Evolutionary conservation across 2,329 filamentous ascomycete species (phyloP).

Genomic region (Colletotrichum eremochloae): DNA sequence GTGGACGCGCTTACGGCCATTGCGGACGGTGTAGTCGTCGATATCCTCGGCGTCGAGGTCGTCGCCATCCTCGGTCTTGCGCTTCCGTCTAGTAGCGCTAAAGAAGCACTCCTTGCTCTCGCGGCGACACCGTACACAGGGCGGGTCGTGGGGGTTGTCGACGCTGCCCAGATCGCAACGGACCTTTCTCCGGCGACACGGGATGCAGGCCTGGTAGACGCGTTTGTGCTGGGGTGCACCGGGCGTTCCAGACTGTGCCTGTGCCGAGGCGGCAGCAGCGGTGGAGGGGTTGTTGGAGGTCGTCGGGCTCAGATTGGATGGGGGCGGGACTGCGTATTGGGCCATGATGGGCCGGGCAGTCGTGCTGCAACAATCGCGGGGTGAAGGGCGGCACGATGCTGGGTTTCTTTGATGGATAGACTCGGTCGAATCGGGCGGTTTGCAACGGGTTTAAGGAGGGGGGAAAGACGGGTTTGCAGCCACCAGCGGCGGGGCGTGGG

Average conservation of each 20-base stretch:
- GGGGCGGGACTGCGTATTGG: conserved; percentile 44
- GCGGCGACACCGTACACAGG: conserved; percentile 91
- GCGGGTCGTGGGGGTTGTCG: conserved; percentile 93
- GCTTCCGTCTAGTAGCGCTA: conserved; percentile 92
- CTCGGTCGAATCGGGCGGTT: conserved; percentile 47
- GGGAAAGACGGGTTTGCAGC: conserved; percentile 40
- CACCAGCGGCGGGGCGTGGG: conserved; percentile 39
- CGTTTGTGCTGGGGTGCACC: conserved; percentile 65
- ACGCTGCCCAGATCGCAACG: conserved; percentile 78
- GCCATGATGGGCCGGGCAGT: conserved; percentile 46
- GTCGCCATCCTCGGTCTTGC: conserved; percentile 76
- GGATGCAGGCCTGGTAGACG: conserved; percentile 74
- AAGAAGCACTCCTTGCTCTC: conserved; percentile 99
- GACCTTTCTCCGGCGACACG: conserved; percentile 72
- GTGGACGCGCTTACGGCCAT: conserved; percentile 77
- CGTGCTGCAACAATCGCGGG: conserved; percentile 37
- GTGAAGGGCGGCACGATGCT: conserved; percentile 36
- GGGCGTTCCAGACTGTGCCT: conserved; percentile 19
- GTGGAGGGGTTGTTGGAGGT: conserved; percentile 42
- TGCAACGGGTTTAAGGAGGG: conserved; percentile 49
- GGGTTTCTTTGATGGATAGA: conserved; percentile 41
- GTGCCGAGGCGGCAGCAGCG: conserved; percentile 35
- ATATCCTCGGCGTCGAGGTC: conserved; percentile 59
- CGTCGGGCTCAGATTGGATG: conserved; percentile 38
- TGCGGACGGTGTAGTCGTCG: conserved; percentile 79